Evolutionary conservation across 2,329 filamentous ascomycete species (phyloP), one percentile per base, ranked within the genome.

Genomic region (Cytospora paraplurivora): DNA sequence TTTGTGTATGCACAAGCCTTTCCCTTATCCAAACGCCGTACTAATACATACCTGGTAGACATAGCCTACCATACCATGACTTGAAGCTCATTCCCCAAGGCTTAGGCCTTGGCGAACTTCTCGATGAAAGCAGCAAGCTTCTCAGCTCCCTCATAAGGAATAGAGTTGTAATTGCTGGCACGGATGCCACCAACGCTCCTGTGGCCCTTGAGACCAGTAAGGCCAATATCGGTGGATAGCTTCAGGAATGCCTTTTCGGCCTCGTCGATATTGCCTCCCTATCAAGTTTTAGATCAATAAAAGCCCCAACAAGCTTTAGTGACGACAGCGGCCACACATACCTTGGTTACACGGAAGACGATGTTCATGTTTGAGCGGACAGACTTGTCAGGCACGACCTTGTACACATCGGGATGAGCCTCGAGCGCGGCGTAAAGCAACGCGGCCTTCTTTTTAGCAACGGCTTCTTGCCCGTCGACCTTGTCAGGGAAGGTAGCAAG

Each of bases 281-380:
- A 51, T 32, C 7, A 7, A 51, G 6, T 37, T 27, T 56, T 10
- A n/a, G 21, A 56, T 69, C 10, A 37, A 56, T 2, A 41, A 21
- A 37, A 1, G 11, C 11, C 50, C 27, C 37, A n/a, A 52, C 34
- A 17, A 50, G 37, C 1, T 19, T 27, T 13, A 17, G 4, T 8
- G 13, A 34, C 19, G 13, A 34, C 19, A 11, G 50, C 13, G 17
- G 12, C 2, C n/a, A 8, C 7, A 66, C 75, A 64, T 71, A 77
- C 81, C 72, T 79, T 81, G 68, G 70, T 80, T 19, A 96, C 83
- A 17, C 93, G 82, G 82, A 97, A 97, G 82, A 93, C 97, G 64
- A 98, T 91, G 77, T 98, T 98, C 90, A 98, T 97, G 62, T 92
- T 82, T 70, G 91, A 96, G 62, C 93, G 89, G 3, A 84, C 89